Conservation (phyloP, 2,329 filamentous ascomycete species). For the Cadophora sp. region DNA sequence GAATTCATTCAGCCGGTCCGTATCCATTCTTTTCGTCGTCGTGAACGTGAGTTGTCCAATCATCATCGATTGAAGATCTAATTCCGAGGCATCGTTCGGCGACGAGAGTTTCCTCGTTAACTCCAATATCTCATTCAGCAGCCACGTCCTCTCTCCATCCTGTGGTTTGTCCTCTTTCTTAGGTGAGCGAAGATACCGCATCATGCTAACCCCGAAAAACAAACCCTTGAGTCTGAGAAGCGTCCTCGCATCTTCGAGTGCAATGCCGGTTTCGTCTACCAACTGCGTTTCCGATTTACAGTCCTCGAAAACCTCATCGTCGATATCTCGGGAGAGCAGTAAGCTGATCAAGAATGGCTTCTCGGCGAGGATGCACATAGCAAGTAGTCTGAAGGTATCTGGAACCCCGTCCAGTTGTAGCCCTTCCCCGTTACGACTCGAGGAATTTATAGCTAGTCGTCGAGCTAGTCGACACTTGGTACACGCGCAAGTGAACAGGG, state of each 20-base stretch:
- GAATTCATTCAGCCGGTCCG: conserved; percentile 6
- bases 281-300: conserved; percentile 5
- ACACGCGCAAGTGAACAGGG: conserved; percentile 7
- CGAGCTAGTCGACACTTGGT: background rate
- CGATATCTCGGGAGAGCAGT: conserved; percentile 1
- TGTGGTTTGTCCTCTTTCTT: background rate
- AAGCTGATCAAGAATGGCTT: conserved; percentile 12
- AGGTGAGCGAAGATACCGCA: conserved; percentile 7
- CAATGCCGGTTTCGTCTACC: conserved; percentile 6
- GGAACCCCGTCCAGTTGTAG: conserved; percentile 6
- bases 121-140: conserved; percentile 11
- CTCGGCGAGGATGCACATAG: conserved; percentile 14
- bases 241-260: conserved; percentile 7
- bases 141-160: conserved; percentile 12
- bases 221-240: conserved; percentile 2
- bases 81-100: conserved; percentile 1
- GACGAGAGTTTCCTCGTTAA: conserved; percentile 6
- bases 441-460: background rate
- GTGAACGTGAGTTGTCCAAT: conserved; percentile 13
- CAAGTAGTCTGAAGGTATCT: background rate
- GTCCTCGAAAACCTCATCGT: conserved; percentile 9
- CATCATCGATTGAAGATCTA: background rate
- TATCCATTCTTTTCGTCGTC: conserved; percentile 9
- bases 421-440: background rate
- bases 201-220: conserved; percentile 16